phyloP scores from a whole-genome alignment of 176 grass and related monocot genomes.

The Olyra latifolia region DNA sequence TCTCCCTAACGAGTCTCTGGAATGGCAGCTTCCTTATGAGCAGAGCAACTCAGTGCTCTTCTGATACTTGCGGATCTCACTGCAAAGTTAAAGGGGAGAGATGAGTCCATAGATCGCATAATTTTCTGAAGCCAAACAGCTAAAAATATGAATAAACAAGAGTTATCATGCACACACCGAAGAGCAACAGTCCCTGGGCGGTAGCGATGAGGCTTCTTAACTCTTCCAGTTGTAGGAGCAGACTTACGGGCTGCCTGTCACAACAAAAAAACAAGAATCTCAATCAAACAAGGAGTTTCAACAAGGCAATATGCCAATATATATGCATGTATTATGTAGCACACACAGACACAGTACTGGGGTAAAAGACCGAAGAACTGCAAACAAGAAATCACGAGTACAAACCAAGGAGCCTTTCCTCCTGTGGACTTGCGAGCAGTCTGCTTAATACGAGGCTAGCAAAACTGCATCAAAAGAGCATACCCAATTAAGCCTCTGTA shows the following conservation, averaged over 20 bases:
- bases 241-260: slow-evolving; percentile 44
- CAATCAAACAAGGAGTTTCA: not conserved
- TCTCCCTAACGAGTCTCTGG: slow-evolving; percentile 56
- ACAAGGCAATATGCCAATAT: not conserved
- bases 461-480: not conserved
- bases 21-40: slow-evolving; percentile 52
- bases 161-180: not conserved
- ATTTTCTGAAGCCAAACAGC: not conserved
- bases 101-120: not conserved
- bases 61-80: slow-evolving; percentile 48
- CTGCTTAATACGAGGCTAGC: slow-evolving; percentile 45
- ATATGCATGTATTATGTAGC: not conserved
- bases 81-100: not conserved
- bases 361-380: not conserved
- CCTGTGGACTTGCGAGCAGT: slow-evolving; percentile 56
- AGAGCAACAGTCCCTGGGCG: slow-evolving; percentile 46
- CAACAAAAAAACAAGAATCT: not conserved
- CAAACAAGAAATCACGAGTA: not conserved
- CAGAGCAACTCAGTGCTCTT: slow-evolving; percentile 51
- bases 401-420: slow-evolving; percentile 51
- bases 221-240: slow-evolving; percentile 46
- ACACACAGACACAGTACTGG: not conserved
- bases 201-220: slow-evolving; percentile 54
- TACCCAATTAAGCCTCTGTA: not conserved
- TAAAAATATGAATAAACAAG: not conserved